Base-by-base conservation (phyloP, 306 rosid species). In the Cucurbita moschata region DNA sequence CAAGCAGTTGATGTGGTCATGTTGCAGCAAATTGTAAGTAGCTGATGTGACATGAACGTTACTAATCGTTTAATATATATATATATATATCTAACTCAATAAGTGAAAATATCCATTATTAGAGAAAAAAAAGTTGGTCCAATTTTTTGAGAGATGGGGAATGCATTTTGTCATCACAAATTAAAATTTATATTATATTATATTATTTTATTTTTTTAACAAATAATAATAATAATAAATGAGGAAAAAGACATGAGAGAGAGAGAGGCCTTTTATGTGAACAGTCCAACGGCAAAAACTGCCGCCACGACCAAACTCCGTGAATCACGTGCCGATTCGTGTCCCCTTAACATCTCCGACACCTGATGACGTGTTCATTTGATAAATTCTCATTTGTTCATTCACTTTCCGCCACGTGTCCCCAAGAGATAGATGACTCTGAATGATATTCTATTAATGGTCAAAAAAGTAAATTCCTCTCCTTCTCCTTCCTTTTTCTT, bases 271-370 rank as follows among this genome's bases (percentile, higher is more conserved):
- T 37, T 61, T 61, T 14, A 37, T 13, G 49, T 64, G 16, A 40
- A 64, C 30, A 64, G 70, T 35, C 46, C 67, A 61, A 64, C 71
- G 49, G 71, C 52, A 39, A 43, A 65, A 65, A 40, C 71, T 65
- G 71, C 71, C 71, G 71, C 52, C 71, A 65, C 35, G 37, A 65
- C 52, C 71, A 64, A 64, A 40, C 71, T n/a, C 71, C 52, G 50
- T 65, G 18, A 42, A 18, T 65, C 71, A 65, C 71, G 10, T 63
- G 49, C 70, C 1, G 9, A 12, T 60, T 60, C 49, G 49, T 63
- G 70, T 63, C 50, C 14, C 49, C 50, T 63, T 40, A 18, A 65
- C 30, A 64, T 42, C 7, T 65, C 26, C 71, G 16, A 64, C 71
- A 64, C 51, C 35, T 42, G 71, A 42, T 65, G 51, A 65, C 71